Base-by-base conservation (phyloP, 2,329 filamentous ascomycete genomes). In the Aspergillus oerlinghausenensis region DNA sequence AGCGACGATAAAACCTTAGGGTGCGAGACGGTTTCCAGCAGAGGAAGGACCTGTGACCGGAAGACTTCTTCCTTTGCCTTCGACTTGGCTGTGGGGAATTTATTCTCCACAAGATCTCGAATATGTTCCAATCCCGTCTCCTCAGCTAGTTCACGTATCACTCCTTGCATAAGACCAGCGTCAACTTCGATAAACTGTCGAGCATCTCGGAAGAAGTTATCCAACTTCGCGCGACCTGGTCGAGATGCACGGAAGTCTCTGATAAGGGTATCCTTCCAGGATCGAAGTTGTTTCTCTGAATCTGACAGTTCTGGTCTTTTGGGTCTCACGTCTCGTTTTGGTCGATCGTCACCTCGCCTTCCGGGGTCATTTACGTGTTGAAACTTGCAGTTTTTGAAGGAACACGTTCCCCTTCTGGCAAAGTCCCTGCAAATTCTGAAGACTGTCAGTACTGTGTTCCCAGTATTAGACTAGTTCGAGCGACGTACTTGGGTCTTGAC, bases 1-100 rank as follows among this genome's bases (percentile, higher is more conserved):
- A 77, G 56, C 0, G 77, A 80, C 5, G 68, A 69, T 25, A 77
- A 60, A 1, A 80, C 69, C 40, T 75, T 68, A 0, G 70, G 65
- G 58, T 79, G 67, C 1, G 77, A 73, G 28, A 81, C 67, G 5
- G 69, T 72, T 49, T 69, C 62, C 38, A 79, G 66, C 51, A 81
- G 75, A 0, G 77, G 77, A 11, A 78, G 58, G 26, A 76, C 64
- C 53, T 72, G 59, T 5, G 58, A 62, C 14, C 49, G 32, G 25
- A 70, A 64, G 4, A 67, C 56, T 17, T 57, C 14, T 5, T 54
- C 53, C 51, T 58, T 64, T 10, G 53, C 56, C 40, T 55, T 38
- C 52, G n/a, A 25, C 57, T 49, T 61, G 65, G 42, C 45, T 10
- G 19, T 59, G 49, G 32, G 19, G 21, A 63, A 66, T 3, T 66